phyloP scores from a whole-genome alignment of 176 grass and related monocot species.

The Hordeum marinum region DNA sequence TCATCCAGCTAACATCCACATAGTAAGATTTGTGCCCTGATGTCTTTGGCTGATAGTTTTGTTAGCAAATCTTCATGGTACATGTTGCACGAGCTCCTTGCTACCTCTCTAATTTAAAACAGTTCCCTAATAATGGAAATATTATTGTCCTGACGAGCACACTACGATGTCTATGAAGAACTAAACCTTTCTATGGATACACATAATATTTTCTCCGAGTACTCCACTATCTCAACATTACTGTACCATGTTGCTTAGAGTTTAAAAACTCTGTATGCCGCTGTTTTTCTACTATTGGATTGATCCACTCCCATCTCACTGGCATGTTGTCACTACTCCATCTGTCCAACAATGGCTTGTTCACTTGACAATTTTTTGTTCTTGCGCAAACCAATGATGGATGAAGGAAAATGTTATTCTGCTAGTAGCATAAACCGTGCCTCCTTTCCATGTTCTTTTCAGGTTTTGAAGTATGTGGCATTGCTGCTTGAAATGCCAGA shows the following conservation, averaged over 20 bases:
- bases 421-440: background rate
- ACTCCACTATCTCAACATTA: background rate
- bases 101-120: background rate
- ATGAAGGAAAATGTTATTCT: background rate
- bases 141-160: background rate
- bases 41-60: constrained; percentile 11
- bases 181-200: background rate
- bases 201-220: background rate
- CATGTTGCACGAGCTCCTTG: background rate
- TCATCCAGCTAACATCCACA: constrained; percentile 78
- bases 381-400: background rate
- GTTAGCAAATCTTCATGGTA: background rate
- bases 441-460: background rate
- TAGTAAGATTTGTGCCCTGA: constrained; percentile 45
- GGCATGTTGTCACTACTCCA: background rate
- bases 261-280: too few relatives aligned
- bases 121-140: background rate
- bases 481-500: constrained; percentile 75
- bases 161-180: background rate
- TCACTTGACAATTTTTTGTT: background rate
- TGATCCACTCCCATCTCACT: background rate
- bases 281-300: background rate
- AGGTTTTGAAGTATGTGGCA: constrained; percentile 68
- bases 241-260: background rate
- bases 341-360: background rate